A percentile compares a stretch with the other conserved stretches of the same genome.
phyloP scores from a whole-genome alignment of 169 alveolate genomes.

The Plasmodium knowlesi region DNA sequence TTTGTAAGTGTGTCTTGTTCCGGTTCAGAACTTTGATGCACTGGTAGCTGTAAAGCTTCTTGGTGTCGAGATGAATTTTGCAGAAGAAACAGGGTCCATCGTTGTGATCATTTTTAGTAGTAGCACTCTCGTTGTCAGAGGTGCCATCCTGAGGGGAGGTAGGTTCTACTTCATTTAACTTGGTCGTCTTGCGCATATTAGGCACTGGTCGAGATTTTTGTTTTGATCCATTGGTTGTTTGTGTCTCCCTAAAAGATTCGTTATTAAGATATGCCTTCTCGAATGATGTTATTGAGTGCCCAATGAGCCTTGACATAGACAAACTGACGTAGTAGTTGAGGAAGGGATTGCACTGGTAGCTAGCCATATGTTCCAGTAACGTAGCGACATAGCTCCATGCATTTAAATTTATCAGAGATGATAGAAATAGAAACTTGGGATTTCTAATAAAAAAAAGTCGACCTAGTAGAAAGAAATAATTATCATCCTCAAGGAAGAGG shows the following conservation, averaged over 20 bases:
- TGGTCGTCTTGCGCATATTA: neutral
- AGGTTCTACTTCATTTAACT: neutral
- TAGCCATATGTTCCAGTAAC: constrained; percentile 20
- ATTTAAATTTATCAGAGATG: constrained; percentile 44
- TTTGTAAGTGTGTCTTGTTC: constrained; percentile 19
- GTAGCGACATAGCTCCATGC: constrained; percentile 25
- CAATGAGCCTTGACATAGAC: neutral
- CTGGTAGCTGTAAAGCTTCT: constrained; percentile 4
- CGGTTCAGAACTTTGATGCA: constrained; percentile 13
- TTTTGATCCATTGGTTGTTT: no score
- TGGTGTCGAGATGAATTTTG: neutral
- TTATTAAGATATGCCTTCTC: neutral
- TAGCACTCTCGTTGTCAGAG: neutral
- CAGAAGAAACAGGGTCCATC: constrained; percentile 31
- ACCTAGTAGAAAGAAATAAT: constrained; percentile 7
- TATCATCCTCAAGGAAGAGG: constrained; percentile 18
- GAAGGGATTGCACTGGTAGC: constrained; percentile 35
- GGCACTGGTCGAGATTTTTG: neutral
- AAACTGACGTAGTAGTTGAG: constrained; percentile 23
- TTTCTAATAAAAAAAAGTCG: constrained; percentile 30
- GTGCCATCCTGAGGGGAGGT: neutral
- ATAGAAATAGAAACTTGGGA: constrained; percentile 27
- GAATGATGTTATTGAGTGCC: neutral
- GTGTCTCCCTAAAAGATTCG: neutral
- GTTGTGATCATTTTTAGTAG: neutral